Conservation (phyloP, 2,329 filamentous ascomycete genomes). For the Fusarium cicatricum region DNA sequence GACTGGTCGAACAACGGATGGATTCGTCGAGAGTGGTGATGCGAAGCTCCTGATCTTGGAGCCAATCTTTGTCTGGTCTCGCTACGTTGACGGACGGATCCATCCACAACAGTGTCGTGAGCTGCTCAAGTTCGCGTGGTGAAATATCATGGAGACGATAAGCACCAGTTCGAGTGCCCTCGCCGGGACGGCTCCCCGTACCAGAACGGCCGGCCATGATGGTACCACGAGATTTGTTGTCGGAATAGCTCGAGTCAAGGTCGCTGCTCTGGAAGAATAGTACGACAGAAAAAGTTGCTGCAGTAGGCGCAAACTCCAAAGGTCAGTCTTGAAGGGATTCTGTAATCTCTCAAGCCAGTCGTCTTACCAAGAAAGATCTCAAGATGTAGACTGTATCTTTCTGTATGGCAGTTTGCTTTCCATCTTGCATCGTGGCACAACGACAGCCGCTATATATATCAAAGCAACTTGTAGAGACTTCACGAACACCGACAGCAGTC, state of each 20-base stretch:
- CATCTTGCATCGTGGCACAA: not conserved
- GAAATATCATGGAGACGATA: constrained; percentile 29
- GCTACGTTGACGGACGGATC: constrained; percentile 36
- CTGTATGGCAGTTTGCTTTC: not conserved
- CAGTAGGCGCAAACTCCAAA: not conserved
- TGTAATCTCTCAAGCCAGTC: constrained; percentile 3
- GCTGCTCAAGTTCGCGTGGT: constrained; percentile 39
- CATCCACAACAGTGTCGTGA: constrained; percentile 51
- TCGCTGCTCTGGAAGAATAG: constrained; percentile 9
- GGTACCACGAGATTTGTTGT: not conserved
- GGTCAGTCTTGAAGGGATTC: not conserved
- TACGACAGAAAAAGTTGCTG: not conserved
- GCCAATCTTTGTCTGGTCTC: constrained; percentile 48
- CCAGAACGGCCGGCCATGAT: constrained; percentile 13
- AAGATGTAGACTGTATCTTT: not conserved
- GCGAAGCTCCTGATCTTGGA: constrained; percentile 44
- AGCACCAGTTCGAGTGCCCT: not conserved
- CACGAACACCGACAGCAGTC: not conserved
- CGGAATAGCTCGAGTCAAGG: not conserved
- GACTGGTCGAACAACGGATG: constrained; percentile 40
- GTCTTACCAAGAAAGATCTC: not conserved
- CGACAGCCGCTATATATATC: constrained; percentile 13
- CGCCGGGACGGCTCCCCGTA: not conserved
- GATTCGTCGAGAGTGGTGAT: constrained; percentile 35
- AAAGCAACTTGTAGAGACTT: not conserved